Base-by-base conservation (phyloP, 257 asterid species). In the Salvia splendens region DNA sequence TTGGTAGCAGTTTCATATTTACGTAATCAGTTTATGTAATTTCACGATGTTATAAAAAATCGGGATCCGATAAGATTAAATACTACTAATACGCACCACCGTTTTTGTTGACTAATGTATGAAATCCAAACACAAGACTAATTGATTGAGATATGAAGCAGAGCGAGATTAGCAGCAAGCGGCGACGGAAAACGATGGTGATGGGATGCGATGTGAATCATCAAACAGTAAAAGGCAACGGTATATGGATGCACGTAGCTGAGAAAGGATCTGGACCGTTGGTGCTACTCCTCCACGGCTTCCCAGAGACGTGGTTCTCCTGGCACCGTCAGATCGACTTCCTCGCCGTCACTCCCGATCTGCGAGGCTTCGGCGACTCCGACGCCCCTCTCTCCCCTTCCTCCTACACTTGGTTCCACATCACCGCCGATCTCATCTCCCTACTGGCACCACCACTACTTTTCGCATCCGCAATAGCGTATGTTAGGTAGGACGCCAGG, bases 191-290 rank as follows among this genome's bases (percentile, higher is more conserved):
- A 6, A 42, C 4, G 65, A 68, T 45, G 78, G 61, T 61, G 65
- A 33, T 33, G 5, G 67, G 35, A 12, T 0, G 42, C 43, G 80
- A 80, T 12, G 80, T 78, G n/a, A 70, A 70, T 17, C 82, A 83
- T 32, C 71, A 67, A 2, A 75, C 72, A 70, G 65, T 80, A 64
- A 78, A 67, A 68, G 73, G 80, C 12, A 80, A 83, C 33, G 88
- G 83, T 5, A 80, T 83, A 73, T 78, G 80, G 85, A 83, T 83
- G 78, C 85, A 83, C 73, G 6, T 80, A 70, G 85, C 82, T 49
- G 85, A 83, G 64, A 83, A 80, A 47, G 88, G 85, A 4, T 70
- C 74, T 8, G 85, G 88, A 24, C 85, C 82, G 6, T 54, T 78
- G 40, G 82, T 83, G 38, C 12, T 83, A 32, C 85, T 83, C 17